A percentile compares a stretch with the other conserved stretches of the same genome.
These are phyloP conservation scores for Wallacemonas sp. DNA, from an alignment of 208 protist genomes.

Conservation along the genomic window DNA sequence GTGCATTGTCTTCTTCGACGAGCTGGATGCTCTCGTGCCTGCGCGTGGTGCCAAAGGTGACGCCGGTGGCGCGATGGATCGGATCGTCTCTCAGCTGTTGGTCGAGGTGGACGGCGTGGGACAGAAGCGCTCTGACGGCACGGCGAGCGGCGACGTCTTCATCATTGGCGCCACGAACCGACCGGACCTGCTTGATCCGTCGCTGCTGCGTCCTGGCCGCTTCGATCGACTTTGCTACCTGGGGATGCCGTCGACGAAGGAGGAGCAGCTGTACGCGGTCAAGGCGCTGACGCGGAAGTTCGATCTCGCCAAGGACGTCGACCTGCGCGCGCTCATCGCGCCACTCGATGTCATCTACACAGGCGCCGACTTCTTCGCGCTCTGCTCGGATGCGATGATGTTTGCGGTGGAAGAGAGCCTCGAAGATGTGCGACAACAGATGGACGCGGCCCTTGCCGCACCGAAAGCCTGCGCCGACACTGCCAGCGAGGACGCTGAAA, in stretches of 20 bases:
- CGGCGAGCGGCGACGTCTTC: constrained; percentile 82
- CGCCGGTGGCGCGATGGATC: constrained; percentile 92
- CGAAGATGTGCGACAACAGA: constrained; percentile 26
- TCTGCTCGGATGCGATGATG: constrained; percentile 96
- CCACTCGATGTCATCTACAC: constrained; percentile 87
- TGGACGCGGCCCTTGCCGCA: not conserved
- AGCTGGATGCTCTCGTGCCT: constrained; percentile 91
- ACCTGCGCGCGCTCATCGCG: constrained; percentile 54
- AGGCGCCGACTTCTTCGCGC: constrained; percentile 95
- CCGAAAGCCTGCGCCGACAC: not conserved
- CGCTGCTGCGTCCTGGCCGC: constrained; percentile 91
- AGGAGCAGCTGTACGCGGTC: constrained; percentile 81
- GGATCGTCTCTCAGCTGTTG: constrained; percentile 93
- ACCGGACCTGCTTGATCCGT: constrained; percentile 90
- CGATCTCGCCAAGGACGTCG: constrained; percentile 61
- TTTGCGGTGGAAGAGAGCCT: constrained; percentile 91
- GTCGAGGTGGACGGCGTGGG: constrained; percentile 90
- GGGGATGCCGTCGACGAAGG: constrained; percentile 70
- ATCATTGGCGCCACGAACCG: constrained; percentile 94
- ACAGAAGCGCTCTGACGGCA: constrained; percentile 73
- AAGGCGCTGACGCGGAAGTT: constrained; percentile 87
- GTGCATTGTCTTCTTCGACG: constrained; percentile 95
- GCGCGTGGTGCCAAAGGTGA: constrained; percentile 87
- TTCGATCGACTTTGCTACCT: constrained; percentile 92
- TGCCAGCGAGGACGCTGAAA: not conserved